Evolutionary conservation across 768 basidiomycete species (phyloP).

Genomic region (Tremella yokohamensis): DNA sequence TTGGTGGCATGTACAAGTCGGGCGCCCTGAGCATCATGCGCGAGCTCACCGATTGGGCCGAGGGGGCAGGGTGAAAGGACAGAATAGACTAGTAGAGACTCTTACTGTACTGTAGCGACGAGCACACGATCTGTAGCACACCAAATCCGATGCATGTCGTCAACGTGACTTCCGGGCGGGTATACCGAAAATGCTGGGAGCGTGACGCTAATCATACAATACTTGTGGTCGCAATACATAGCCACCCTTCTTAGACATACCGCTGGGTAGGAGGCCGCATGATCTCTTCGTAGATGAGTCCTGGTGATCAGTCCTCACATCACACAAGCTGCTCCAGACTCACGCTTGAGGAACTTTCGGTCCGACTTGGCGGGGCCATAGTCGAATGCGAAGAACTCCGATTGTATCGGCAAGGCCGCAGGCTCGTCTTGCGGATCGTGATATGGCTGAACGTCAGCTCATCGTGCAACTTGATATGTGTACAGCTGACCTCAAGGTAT

Average conservation of each 20-base stretch:
- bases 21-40: slow-evolving; percentile 40
- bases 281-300: slow-evolving; percentile 33
- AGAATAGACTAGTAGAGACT: no score
- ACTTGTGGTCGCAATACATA: no score
- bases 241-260: no score
- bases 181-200: no score
- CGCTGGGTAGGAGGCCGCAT: slow-evolving; percentile 2
- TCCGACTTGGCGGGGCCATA: slow-evolving; percentile 46
- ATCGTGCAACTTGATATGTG: slow-evolving; percentile 2
- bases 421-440: slow-evolving; percentile 90
- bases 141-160: no score
- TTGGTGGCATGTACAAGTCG: slow-evolving; percentile 38
- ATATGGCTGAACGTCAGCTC: slow-evolving; percentile 61
- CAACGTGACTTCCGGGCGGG: no score
- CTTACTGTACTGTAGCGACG: no score
- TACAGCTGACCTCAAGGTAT: slow-evolving; percentile 63
- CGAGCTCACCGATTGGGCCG: slow-evolving; percentile 29
- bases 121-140: no score
- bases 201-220: no score
- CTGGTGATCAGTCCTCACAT: slow-evolving; percentile 19
- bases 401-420: slow-evolving; percentile 56
- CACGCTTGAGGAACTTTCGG: slow-evolving; percentile 50
- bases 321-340: slow-evolving; percentile 11
- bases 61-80: neutral
- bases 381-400: slow-evolving; percentile 53